Conservation (phyloP, 2,329 filamentous ascomycete genomes). For the Ophiostoma novo-ulmi region DNA sequence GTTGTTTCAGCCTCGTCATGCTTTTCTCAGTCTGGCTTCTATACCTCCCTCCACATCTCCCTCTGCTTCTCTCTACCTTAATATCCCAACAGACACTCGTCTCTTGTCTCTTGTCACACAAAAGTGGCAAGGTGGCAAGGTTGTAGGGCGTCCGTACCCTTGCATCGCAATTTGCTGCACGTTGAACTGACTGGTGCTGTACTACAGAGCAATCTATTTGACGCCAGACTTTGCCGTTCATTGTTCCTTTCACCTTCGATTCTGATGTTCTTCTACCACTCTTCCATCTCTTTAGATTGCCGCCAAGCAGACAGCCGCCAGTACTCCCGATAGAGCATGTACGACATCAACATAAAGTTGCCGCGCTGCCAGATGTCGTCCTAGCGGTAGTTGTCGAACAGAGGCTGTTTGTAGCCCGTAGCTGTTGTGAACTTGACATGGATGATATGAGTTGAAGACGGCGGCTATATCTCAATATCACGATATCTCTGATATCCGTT, state of each 20-base stretch:
- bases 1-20: neutral
- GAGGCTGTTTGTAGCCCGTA: neutral
- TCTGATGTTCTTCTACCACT: neutral
- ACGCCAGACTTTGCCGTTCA: neutral
- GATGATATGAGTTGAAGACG: neutral
- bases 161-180: neutral
- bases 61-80: neutral
- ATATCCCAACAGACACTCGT: neutral
- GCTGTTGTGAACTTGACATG: neutral
- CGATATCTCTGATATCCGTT: too few species aligned
- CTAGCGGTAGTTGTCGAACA: neutral
- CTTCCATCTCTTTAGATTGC: neutral
- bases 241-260: neutral
- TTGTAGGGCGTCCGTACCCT: neutral
- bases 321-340: neutral
- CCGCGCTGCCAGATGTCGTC: neutral
- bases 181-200: slow-evolving; percentile 1
- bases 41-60: too few species aligned
- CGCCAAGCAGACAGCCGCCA: neutral
- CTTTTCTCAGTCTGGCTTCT: neutral
- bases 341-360: neutral
- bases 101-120: neutral
- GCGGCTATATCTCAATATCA: neutral
- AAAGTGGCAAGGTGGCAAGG: neutral
- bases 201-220: neutral